phyloP scores from a whole-genome alignment of 164 flowering plant genomes.

The Amborella trichopoda region DNA sequence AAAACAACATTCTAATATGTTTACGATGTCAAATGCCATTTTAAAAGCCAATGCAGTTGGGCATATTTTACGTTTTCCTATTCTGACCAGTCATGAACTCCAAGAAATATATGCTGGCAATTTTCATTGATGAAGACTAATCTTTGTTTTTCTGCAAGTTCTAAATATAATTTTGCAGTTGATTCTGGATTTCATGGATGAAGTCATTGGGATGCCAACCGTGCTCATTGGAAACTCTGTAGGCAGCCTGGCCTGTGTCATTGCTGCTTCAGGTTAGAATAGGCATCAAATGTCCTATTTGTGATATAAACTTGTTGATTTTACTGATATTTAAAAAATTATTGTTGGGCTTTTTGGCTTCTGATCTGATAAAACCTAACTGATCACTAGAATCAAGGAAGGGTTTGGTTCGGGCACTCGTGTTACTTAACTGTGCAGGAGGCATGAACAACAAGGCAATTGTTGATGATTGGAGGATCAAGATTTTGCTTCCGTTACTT shows the following conservation, averaged over 20 bases:
- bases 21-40: no score
- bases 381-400: constrained; percentile 37
- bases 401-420: constrained; percentile 55
- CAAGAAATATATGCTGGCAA: no score
- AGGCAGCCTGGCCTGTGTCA: constrained; percentile 93
- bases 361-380: no score
- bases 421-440: constrained; percentile 81
- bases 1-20: no score
- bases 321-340: no score
- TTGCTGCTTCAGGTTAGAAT: constrained; percentile 70
- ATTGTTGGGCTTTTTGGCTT: no score
- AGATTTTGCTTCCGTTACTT: constrained; percentile 69
- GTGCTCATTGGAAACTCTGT: constrained; percentile 82
- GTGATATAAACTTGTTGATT: no score
- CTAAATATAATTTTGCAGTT: constrained; percentile 46
- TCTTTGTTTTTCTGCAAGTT: not conserved
- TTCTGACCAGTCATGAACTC: no score
- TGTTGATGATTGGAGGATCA: constrained; percentile 97
- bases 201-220: constrained; percentile 63
- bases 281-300: no score
- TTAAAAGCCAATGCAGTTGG: no score
- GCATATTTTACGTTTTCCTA: no score
- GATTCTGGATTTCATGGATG: constrained; percentile 68
- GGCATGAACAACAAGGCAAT: constrained; percentile 98
- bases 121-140: not conserved